These are phyloP conservation scores for Dendrobium huoshanense DNA, from an alignment of 106 monocot species.

Conservation along the genomic window DNA sequence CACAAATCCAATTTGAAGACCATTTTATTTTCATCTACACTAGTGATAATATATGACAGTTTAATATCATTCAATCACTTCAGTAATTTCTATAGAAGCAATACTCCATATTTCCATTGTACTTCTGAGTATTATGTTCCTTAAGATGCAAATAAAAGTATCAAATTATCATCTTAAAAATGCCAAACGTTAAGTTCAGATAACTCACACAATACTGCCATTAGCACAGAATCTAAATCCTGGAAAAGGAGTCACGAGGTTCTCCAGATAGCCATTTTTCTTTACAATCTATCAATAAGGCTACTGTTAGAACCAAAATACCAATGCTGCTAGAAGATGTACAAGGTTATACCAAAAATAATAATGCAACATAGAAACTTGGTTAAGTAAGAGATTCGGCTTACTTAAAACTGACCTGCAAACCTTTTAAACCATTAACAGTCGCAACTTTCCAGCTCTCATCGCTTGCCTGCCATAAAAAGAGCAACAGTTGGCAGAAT, in stretches of 20 bases:
- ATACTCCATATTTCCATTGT: neutral
- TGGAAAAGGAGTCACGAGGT: constrained; percentile 39
- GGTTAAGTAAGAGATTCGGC: neutral
- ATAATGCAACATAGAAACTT: neutral
- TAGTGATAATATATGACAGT: neutral
- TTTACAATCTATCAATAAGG: constrained; percentile 39
- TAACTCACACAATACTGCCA: constrained; percentile 61
- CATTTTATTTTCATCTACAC: no score
- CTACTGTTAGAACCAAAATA: neutral
- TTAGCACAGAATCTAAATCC: constrained; percentile 38
- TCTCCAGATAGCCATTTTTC: constrained; percentile 56
- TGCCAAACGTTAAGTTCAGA: neutral
- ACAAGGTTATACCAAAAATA: neutral
- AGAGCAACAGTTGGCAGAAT: neutral
- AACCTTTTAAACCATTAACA: constrained; percentile 60
- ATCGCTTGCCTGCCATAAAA: constrained; percentile 23
- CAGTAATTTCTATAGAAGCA: neutral
- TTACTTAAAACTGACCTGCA: constrained; percentile 46
- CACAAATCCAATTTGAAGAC: no score
- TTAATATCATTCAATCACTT: neutral
- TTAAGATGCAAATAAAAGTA: neutral
- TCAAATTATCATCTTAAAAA: neutral
- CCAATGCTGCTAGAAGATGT: neutral
- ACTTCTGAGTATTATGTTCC: neutral
- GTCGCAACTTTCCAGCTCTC: constrained; percentile 44